Evolutionary conservation across 2,329 filamentous ascomycete species (phyloP).

Genomic region (Septoria linicola): DNA sequence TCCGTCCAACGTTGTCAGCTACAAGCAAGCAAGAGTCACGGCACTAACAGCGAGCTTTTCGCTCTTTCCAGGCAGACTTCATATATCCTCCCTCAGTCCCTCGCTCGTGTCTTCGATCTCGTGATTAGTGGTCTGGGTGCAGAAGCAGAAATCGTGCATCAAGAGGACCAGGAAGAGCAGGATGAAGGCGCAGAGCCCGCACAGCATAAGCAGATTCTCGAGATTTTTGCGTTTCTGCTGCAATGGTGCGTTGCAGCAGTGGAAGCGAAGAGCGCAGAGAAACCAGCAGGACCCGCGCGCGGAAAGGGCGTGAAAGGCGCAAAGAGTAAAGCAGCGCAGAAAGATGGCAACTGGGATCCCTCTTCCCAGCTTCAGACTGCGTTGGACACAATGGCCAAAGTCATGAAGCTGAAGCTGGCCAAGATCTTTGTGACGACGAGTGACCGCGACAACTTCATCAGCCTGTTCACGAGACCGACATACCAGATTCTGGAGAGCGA

Average conservation of each 20-base stretch:
- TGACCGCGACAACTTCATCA: constrained; percentile 91
- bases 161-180: constrained; percentile 85
- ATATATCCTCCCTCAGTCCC: constrained; percentile 72
- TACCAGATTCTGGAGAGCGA: constrained; percentile 95
- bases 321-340: constrained; percentile 64
- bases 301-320: constrained; percentile 71
- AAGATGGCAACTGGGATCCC: constrained; percentile 84
- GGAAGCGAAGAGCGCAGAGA: constrained; percentile 83
- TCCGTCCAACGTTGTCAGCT: constrained; percentile 33
- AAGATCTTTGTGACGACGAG: constrained; percentile 96
- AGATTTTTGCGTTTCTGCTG: constrained; percentile 89
- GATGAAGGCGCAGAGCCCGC: constrained; percentile 41
- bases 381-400: constrained; percentile 92
- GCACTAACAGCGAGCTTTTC: constrained; percentile 63
- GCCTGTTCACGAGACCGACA: constrained; percentile 84
- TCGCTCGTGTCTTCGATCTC: constrained; percentile 90
- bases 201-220: constrained; percentile 86
- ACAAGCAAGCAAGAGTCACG: constrained; percentile 36
- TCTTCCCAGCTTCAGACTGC: constrained; percentile 82
- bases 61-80: constrained; percentile 71
- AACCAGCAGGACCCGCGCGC: constrained; percentile 69
- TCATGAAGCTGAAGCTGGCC: constrained; percentile 85
- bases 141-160: constrained; percentile 80
- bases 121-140: constrained; percentile 70
- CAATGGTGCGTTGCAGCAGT: constrained; percentile 96